phyloP scores from a whole-genome alignment of 75 land plant species.

The Picea glauca region DNA sequence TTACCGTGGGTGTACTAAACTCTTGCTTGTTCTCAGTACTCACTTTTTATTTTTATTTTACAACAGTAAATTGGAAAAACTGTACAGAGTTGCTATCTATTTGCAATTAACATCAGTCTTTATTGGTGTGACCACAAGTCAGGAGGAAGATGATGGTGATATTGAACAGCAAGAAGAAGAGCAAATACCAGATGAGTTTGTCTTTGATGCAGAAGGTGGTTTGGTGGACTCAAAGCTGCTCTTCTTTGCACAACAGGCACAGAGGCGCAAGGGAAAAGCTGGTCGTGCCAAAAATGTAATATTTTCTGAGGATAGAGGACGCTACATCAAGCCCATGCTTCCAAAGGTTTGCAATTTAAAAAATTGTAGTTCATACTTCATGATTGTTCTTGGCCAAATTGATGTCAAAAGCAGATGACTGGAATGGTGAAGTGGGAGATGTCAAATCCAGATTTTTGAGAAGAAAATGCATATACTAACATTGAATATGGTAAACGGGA shows the following conservation, averaged over 20 bases:
- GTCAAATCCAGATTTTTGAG: not conserved
- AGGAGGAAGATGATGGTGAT: constrained; percentile 78
- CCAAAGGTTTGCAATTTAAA: constrained; percentile 65
- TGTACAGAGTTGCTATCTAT: not conserved
- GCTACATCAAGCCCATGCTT: constrained; percentile 98
- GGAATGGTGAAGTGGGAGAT: not conserved
- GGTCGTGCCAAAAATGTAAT: constrained; percentile 99
- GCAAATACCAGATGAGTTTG: constrained; percentile 95
- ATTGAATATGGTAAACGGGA: not conserved
- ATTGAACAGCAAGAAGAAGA: constrained; percentile 76
- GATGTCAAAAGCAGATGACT: not conserved
- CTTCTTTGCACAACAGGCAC: constrained; percentile 98
- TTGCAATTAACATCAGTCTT: not conserved
- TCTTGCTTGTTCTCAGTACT: not conserved
- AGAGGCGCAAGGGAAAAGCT: constrained; percentile 84
- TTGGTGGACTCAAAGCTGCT: constrained; percentile 91
- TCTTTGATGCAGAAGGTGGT: constrained; percentile 99
- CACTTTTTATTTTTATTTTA: not conserved
- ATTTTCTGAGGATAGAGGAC: constrained; percentile 96
- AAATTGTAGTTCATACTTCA: not conserved
- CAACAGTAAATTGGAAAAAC: not conserved
- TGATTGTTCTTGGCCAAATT: not conserved
- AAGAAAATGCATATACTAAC: not conserved
- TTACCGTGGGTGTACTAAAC: not conserved
- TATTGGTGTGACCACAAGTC: not conserved